These are phyloP conservation scores for Typha latifolia DNA, from an alignment of 176 grass and related monocot species.

Conservation along the genomic window DNA sequence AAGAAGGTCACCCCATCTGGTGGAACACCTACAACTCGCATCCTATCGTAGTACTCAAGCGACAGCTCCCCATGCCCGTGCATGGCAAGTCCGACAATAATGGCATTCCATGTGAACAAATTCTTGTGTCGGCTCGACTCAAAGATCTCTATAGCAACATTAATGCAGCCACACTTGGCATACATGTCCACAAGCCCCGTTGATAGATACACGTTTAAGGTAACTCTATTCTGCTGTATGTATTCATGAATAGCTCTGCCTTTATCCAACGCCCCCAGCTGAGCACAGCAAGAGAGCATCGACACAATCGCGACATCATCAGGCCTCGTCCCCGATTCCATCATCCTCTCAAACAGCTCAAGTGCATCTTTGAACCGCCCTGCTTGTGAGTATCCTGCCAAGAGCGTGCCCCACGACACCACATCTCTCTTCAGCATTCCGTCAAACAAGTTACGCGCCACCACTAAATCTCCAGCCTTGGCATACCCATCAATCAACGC, in stretches of 20 bases:
- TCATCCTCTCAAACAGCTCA: constrained; percentile 41
- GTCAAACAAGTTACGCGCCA: constrained; percentile 28
- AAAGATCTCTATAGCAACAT: constrained; percentile 29
- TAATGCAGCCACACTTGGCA: constrained; percentile 42
- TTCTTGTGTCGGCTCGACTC: constrained; percentile 21
- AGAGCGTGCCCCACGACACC: constrained; percentile 43
- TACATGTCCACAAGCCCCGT: constrained; percentile 55
- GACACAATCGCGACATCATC: constrained; percentile 41
- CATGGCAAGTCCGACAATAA: constrained; percentile 51
- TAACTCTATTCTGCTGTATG: constrained; percentile 21
- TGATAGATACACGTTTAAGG: constrained; percentile 31
- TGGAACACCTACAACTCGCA: constrained; percentile 21
- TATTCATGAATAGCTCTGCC: constrained; percentile 42
- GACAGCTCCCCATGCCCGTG: constrained; percentile 33
- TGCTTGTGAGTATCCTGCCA: constrained; percentile 19
- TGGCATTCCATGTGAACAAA: constrained; percentile 51
- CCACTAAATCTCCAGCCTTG: constrained; percentile 1
- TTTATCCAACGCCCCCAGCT: constrained; percentile 38
- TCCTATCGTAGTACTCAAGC: constrained; percentile 38
- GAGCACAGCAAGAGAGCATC: constrained; percentile 48
- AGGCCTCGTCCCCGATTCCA: constrained; percentile 8
- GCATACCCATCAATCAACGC: constrained; percentile 34
- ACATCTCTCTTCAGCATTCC: constrained; percentile 39
- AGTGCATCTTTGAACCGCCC: constrained; percentile 21
- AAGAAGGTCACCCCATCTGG: constrained; percentile 45